phyloP scores from a whole-genome alignment of 2,329 filamentous ascomycete species.

The Arthrobotrys conoides region DNA sequence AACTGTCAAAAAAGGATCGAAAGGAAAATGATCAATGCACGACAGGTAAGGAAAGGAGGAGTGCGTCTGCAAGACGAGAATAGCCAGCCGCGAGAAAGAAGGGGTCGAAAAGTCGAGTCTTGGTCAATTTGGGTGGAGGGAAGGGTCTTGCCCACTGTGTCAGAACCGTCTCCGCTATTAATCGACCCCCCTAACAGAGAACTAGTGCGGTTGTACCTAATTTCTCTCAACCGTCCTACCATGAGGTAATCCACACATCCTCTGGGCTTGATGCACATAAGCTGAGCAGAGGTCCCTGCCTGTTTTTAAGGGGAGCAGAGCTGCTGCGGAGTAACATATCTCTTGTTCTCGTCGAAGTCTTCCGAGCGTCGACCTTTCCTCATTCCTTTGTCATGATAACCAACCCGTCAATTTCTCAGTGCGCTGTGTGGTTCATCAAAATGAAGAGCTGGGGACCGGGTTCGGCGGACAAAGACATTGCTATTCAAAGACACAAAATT shows the following conservation, averaged over 20 bases:
- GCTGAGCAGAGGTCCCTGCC: slow-evolving; percentile 53
- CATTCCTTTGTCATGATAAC: slow-evolving; percentile 24
- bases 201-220: slow-evolving; percentile 59
- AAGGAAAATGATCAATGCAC: slow-evolving; percentile 48
- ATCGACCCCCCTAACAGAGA: slow-evolving; percentile 57
- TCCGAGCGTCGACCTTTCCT: slow-evolving; percentile 36
- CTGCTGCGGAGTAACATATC: slow-evolving; percentile 56
- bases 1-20: slow-evolving; percentile 51
- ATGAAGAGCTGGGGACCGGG: slow-evolving; percentile 43
- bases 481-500: slow-evolving; percentile 39
- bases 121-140: slow-evolving; percentile 53
- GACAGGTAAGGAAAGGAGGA: slow-evolving; percentile 54
- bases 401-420: slow-evolving; percentile 8
- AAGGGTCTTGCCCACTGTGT: slow-evolving; percentile 60
- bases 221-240: slow-evolving; percentile 51
- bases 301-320: slow-evolving; percentile 33
- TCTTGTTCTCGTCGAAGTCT: slow-evolving; percentile 42
- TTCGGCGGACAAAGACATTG: slow-evolving; percentile 44
- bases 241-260: slow-evolving; percentile 16
- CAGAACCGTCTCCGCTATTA: slow-evolving; percentile 61
- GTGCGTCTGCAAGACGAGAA: slow-evolving; percentile 55
- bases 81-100: slow-evolving; percentile 55
- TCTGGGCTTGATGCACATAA: slow-evolving; percentile 52
- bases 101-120: slow-evolving; percentile 36
- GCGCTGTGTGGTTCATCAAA: slow-evolving; percentile 20